These are phyloP conservation scores for Thermochaetoides thermophila DNA, from an alignment of 495 filamentous ascomycete genomes.

Conservation along the genomic window DNA sequence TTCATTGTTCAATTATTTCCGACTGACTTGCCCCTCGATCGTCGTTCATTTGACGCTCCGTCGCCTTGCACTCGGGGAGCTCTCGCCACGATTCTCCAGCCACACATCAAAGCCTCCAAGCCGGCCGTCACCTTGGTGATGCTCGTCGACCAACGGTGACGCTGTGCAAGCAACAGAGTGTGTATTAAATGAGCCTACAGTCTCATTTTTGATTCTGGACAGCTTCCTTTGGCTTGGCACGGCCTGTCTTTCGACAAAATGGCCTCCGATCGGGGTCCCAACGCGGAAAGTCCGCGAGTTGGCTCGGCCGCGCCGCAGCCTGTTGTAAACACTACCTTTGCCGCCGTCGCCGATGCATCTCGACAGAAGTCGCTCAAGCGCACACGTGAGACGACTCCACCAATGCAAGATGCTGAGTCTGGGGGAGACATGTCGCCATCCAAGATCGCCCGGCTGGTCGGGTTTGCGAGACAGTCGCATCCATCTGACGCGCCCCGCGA, in stretches of 20 bases:
- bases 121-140: slow-evolving; percentile 21
- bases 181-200: slow-evolving; percentile 7
- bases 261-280: slow-evolving; percentile 30
- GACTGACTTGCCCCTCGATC: too few relatives aligned
- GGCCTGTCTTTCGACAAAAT: slow-evolving; percentile 11
- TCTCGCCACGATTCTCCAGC: slow-evolving; percentile 40
- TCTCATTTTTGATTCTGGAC: slow-evolving; percentile 9
- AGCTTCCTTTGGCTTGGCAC: background rate
- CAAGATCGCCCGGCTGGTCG: slow-evolving; percentile 35
- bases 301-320: slow-evolving; percentile 16
- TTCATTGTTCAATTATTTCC: too few relatives aligned
- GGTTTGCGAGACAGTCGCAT: slow-evolving; percentile 33
- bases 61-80: slow-evolving; percentile 10
- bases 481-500: slow-evolving; percentile 39
- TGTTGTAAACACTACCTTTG: slow-evolving; percentile 12
- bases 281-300: slow-evolving; percentile 29
- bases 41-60: too few relatives aligned
- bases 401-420: slow-evolving; percentile 22
- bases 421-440: slow-evolving; percentile 32
- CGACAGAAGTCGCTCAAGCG: slow-evolving; percentile 34
- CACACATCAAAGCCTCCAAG: too few relatives aligned
- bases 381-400: slow-evolving; percentile 30
- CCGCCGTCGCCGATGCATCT: slow-evolving; percentile 19
- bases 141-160: slow-evolving; percentile 23
- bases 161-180: slow-evolving; percentile 7